These are phyloP conservation scores for Kodamaea sp. DNA, from an alignment of 1,139 yeast genomes.

Conservation along the genomic window DNA sequence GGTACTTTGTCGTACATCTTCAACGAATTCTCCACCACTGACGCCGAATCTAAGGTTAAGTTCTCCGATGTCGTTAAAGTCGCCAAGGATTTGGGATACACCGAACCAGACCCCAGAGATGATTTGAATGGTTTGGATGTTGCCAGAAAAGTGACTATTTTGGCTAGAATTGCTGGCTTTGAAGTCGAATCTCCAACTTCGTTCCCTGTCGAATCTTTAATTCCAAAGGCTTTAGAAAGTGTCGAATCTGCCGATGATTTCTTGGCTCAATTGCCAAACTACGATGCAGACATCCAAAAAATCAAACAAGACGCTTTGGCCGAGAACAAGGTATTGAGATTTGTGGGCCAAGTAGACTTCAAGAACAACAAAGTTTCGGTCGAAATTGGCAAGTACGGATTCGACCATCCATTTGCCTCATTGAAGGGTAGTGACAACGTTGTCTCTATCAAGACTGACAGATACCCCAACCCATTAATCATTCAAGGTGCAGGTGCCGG, in stretches of 20 bases:
- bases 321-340: conserved; percentile 86
- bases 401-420: conserved; percentile 93
- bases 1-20: conserved; percentile 97
- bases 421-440: conserved; percentile 96
- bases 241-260: conserved; percentile 76
- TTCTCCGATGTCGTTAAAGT: conserved; percentile 87
- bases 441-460: conserved; percentile 83
- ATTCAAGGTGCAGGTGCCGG: conserved; percentile 99
- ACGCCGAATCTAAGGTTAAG: conserved; percentile 55
- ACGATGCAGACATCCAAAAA: conserved; percentile 74
- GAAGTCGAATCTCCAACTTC: conserved; percentile 86
- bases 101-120: conserved; percentile 99
- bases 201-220: conserved; percentile 93
- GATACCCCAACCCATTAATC: conserved; percentile 90
- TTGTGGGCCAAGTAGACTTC: conserved; percentile 88
- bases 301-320: conserved; percentile 79
- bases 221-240: conserved; percentile 82
- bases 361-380: conserved; percentile 70
- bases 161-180: conserved; percentile 89
- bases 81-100: conserved; percentile 91
- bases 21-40: conserved; percentile 82
- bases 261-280: conserved; percentile 75
- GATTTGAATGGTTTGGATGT: conserved; percentile 97
- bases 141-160: conserved; percentile 95
- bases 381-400: conserved; percentile 81